Evolutionary conservation across 306 rosid genomes (phyloP), one percentile per base, ranked within the genome.

Genomic region (Trichosanthes truncata): DNA sequence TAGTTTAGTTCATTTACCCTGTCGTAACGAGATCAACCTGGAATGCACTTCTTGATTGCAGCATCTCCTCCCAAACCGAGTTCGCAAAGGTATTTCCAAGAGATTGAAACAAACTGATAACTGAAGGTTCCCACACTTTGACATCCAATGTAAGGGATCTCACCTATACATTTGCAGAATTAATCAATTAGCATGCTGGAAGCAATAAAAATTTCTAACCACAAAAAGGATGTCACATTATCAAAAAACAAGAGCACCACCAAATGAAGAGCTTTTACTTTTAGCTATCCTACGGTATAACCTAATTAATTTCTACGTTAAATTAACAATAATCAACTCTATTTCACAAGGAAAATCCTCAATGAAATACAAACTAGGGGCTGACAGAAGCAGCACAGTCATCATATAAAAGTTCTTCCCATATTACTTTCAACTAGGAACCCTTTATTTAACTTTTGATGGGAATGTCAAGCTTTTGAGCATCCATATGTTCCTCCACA

Each of bases 41-140:
- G 83, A 90, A 89, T 60, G 96, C 89, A 85, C 82, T 91, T 90
- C 98, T 89, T 51, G 99, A 93, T 83, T 96, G 99, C 89, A 96
- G 81, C 48, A 90, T 86, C 86, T 96, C 98, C 89, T 96, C 99
- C 99, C 99, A 96, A 40, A 96, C 94, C 21, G 96, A 90, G 91
- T 96, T 96, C 76, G 98, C 98, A 88, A 96, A 96, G 51, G 96
- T 65, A 87, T 96, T 96, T 78, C 99, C 99, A 67, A 96, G 91
- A 68, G 99, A 96, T 89, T 93, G 98, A 88, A 96, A 96, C 84
- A 96, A 89, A 86, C 89, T 90, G 80, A 96, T 93, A 59, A 96
- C 97, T 65, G 97, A 93, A 79, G 98, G 96, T 82, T 96, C 99
- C 99, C 99, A 96, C 86, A 90, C 99, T 84, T 93, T 96, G 83